These are phyloP conservation scores for Flaveria trinervia DNA, from an alignment of 129 eudicot species.

Conservation along the genomic window DNA sequence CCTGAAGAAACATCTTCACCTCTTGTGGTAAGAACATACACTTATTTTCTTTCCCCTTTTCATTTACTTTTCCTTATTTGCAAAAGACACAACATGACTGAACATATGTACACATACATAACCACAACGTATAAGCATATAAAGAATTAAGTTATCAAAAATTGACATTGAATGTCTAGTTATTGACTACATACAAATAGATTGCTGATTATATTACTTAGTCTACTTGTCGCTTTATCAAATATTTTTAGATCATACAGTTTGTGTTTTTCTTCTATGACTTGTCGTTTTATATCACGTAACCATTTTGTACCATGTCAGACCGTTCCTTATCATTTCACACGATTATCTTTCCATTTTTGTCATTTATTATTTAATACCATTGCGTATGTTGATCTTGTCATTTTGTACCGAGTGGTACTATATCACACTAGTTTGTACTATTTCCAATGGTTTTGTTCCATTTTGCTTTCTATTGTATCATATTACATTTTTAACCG, in stretches of 20 bases:
- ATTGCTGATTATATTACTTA: neutral
- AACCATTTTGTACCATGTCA: conserved; percentile 1
- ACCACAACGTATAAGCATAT: neutral
- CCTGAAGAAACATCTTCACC: conserved; percentile 55
- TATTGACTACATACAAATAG: conserved; percentile 12
- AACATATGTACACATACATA: neutral
- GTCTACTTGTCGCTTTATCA: neutral
- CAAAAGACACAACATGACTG: neutral
- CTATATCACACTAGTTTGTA: neutral
- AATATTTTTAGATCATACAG: conserved; percentile 8
- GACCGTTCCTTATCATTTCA: neutral
- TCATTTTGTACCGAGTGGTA: neutral
- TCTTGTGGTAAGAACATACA: conserved; percentile 42
- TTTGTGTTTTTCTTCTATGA: neutral
- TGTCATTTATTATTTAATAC: neutral
- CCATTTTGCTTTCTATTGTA: neutral
- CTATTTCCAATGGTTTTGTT: neutral
- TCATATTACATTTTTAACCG: neutral
- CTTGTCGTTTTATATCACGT: neutral
- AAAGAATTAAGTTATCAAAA: conserved; percentile 7
- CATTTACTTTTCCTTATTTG: neutral
- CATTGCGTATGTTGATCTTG: neutral
- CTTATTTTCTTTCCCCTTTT: neutral
- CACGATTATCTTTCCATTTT: neutral
- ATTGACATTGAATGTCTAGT: neutral